These are phyloP conservation scores for Myxozyma geophila DNA, from an alignment of 805 yeast genomes.

Conservation along the genomic window DNA sequence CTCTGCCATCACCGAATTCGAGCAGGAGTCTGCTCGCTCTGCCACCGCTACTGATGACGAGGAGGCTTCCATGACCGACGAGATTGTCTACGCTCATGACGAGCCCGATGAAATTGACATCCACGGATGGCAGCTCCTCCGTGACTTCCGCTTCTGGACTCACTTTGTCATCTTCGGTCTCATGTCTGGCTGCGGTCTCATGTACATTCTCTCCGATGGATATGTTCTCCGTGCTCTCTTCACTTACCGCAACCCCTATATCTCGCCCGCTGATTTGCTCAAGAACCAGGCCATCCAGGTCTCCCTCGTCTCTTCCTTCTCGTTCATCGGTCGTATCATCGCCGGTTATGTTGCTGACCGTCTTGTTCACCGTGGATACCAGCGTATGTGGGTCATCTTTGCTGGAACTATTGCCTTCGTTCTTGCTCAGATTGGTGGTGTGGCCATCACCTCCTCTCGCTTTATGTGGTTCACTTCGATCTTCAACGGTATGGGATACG, in stretches of 20 bases:
- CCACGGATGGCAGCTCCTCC: constrained; percentile 33
- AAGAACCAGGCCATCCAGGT: constrained; percentile 72
- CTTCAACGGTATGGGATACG: constrained; percentile 72
- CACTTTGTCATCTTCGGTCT: constrained; percentile 58
- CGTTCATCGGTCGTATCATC: constrained; percentile 66
- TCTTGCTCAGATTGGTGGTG: constrained; percentile 57
- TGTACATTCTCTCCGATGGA: constrained; percentile 77
- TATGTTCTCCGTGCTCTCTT: constrained; percentile 62
- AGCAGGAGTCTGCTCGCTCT: constrained; percentile 10
- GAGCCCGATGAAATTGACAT: constrained; percentile 31
- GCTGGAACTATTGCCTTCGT: constrained; percentile 57
- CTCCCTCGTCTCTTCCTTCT: constrained; percentile 67
- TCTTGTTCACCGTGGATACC: constrained; percentile 52
- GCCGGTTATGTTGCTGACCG: constrained; percentile 70
- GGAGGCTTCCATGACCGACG: constrained; percentile 30
- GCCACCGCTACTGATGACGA: constrained; percentile 7
- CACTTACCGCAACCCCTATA: constrained; percentile 30
- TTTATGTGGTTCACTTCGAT: constrained; percentile 57
- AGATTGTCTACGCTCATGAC: constrained; percentile 12
- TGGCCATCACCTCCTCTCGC: constrained; percentile 45
- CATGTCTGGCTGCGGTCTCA: constrained; percentile 69
- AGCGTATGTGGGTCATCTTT: constrained; percentile 60
- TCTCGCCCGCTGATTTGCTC: constrained; percentile 48
- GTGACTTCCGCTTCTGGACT: constrained; percentile 53
- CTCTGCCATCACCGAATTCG: constrained; percentile 30